Conservation (phyloP, 768 basidiomycete species). For the Macrocybe gigantea region DNA sequence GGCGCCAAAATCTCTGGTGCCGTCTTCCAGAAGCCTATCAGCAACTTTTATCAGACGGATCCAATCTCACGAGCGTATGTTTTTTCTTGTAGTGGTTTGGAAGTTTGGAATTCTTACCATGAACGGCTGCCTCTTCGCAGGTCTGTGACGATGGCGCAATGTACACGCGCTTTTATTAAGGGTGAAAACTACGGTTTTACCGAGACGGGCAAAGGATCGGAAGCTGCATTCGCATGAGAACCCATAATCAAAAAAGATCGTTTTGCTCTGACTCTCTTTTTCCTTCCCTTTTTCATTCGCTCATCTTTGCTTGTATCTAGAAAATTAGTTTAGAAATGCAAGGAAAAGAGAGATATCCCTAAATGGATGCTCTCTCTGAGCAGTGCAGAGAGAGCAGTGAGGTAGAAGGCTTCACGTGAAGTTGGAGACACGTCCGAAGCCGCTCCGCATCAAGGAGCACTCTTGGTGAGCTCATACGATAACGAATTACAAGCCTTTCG, state of each 20-base stretch:
- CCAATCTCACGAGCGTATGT: conserved; percentile 90
- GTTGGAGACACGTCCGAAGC: too few species aligned
- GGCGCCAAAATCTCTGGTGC: conserved; percentile 51
- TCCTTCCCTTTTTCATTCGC: too few species aligned
- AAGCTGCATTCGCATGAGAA: conserved; percentile 36
- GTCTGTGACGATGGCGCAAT: conserved; percentile 96
- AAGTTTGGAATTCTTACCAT: not conserved
- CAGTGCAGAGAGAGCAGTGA: too few species aligned
- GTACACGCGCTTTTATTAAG: conserved; percentile 81
- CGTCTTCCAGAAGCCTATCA: conserved; percentile 73
- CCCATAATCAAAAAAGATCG: conserved; percentile 14
- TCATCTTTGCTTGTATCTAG: too few species aligned
- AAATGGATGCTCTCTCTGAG: too few species aligned
- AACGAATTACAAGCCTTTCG: too few species aligned
- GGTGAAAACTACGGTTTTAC: conserved; percentile 59
- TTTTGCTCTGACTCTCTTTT: not conserved
- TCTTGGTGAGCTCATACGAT: too few species aligned
- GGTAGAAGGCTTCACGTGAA: too few species aligned
- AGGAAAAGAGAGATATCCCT: too few species aligned
- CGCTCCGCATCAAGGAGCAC: too few species aligned
- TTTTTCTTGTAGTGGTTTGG: not conserved
- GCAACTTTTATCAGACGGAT: conserved; percentile 96
- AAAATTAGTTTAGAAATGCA: too few species aligned
- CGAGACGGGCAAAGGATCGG: conserved; percentile 38
- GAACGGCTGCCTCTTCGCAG: conserved; percentile 26